Conservation (phyloP, 2,329 filamentous ascomycete species). For the Botryosphaeria dothidea region DNA sequence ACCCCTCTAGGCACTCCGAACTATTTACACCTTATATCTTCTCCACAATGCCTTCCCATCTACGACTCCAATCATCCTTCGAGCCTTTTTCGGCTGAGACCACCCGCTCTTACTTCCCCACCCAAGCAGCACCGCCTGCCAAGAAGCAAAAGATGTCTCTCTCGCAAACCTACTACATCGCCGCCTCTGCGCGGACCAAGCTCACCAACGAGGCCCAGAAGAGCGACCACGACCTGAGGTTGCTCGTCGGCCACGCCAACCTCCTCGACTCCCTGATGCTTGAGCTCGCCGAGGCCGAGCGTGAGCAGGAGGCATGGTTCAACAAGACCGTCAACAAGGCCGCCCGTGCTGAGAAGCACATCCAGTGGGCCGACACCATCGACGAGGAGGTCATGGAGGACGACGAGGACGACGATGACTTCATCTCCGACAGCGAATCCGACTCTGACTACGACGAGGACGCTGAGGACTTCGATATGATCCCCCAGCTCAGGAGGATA, state of each 20-base stretch:
- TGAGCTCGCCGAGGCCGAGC: constrained; percentile 88
- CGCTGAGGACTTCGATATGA: constrained; percentile 48
- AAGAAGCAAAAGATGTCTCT: constrained; percentile 90
- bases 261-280: constrained; percentile 93
- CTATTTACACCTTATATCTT: not conserved
- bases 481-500: constrained; percentile 42
- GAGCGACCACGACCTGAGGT: constrained; percentile 89
- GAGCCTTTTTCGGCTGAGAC: constrained; percentile 48
- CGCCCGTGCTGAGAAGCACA: constrained; percentile 64
- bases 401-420: constrained; percentile 59
- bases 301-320: constrained; percentile 96
- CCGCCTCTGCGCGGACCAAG: constrained; percentile 95
- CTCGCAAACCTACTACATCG: constrained; percentile 97
- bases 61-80: constrained; percentile 48
- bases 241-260: constrained; percentile 97
- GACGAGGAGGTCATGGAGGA: constrained; percentile 73
- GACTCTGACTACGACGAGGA: constrained; percentile 57
- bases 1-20: constrained; percentile 10
- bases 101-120: constrained; percentile 42
- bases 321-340: constrained; percentile 88
- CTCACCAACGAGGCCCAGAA: constrained; percentile 88
- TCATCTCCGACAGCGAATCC: constrained; percentile 51
- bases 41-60: constrained; percentile 49
- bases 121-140: constrained; percentile 38
- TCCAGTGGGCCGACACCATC: constrained; percentile 84